phyloP scores from a whole-genome alignment of 106 monocot genomes.

The Xerophyta viscosa region DNA sequence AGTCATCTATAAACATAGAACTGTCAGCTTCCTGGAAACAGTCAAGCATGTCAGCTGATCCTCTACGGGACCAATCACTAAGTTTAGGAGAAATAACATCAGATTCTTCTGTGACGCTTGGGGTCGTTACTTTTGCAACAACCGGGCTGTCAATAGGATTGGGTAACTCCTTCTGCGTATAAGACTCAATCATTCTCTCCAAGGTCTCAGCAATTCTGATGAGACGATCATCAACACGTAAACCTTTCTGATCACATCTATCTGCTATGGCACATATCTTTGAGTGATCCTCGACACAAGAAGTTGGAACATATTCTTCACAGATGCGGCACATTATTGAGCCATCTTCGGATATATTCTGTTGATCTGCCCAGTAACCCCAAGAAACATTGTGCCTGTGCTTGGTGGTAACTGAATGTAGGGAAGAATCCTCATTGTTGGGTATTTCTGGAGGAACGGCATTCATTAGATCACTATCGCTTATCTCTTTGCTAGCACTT shows the following conservation, averaged over 20 bases:
- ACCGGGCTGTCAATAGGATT: slow-evolving; percentile 66
- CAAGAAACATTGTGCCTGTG: slow-evolving; percentile 79
- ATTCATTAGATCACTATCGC: slow-evolving; percentile 15
- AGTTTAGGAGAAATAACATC: slow-evolving; percentile 81
- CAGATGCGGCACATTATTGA: slow-evolving; percentile 99
- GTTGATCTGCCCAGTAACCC: slow-evolving; percentile 90
- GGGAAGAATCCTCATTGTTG: slow-evolving; percentile 34
- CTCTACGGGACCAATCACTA: slow-evolving; percentile 75
- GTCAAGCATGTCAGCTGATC: slow-evolving; percentile 87
- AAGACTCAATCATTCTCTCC: slow-evolving; percentile 73
- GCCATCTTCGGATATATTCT: slow-evolving; percentile 54
- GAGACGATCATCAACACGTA: slow-evolving; percentile 87
- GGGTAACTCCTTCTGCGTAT: slow-evolving; percentile 46
- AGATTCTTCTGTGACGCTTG: slow-evolving; percentile 66
- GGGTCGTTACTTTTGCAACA: slow-evolving; percentile 51
- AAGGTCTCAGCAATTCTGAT: slow-evolving; percentile 74
- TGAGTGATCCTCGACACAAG: slow-evolving; percentile 80
- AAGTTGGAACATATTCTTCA: slow-evolving; percentile 94
- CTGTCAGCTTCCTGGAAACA: slow-evolving; percentile 78
- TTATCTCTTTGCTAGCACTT: slow-evolving; percentile 8
- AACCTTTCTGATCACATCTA: slow-evolving; percentile 90
- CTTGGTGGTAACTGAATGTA: slow-evolving; percentile 46
- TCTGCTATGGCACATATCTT: slow-evolving; percentile 84
- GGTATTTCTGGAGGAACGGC: slow-evolving; percentile 36
- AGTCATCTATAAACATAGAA: slow-evolving; percentile 53